Conservation (phyloP, 352 stramenopile genomes). For the Elongisporangium undulatum region DNA sequence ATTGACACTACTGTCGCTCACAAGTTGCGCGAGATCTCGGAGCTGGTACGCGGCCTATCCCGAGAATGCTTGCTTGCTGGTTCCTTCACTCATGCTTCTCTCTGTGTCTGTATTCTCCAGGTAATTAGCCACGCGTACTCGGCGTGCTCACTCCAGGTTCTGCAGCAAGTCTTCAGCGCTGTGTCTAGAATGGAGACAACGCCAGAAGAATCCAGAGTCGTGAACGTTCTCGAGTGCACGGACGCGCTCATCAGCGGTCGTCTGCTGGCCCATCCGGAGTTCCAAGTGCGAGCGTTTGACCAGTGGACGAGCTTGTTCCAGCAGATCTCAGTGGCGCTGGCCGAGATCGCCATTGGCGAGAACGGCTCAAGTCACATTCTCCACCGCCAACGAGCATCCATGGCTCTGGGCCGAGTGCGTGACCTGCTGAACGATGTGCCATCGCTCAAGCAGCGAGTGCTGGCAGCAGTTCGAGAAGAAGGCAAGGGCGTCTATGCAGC, state of each 20-base stretch:
- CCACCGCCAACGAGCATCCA: slow-evolving; percentile 3
- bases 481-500: slow-evolving; percentile 8
- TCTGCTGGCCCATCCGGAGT: slow-evolving; percentile 39
- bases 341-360: background rate
- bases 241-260: slow-evolving; percentile 30
- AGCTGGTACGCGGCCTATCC: slow-evolving; percentile 2
- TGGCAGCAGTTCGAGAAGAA: slow-evolving; percentile 9
- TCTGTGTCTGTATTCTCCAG: slow-evolving; percentile 5
- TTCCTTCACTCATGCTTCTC: slow-evolving; percentile 1
- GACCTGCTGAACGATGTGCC: slow-evolving; percentile 32
- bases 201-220: background rate
- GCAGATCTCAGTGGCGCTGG: slow-evolving; percentile 26
- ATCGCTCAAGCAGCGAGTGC: slow-evolving; percentile 39
- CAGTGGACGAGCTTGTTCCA: slow-evolving; percentile 43
- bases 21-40: slow-evolving; percentile 20
- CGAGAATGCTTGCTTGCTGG: background rate
- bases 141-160: slow-evolving; percentile 31
- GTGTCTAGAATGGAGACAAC: background rate
- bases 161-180: slow-evolving; percentile 22
- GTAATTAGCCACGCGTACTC: slow-evolving; percentile 24
- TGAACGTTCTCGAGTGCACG: slow-evolving; percentile 19
- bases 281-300: slow-evolving; percentile 41
- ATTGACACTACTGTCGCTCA: slow-evolving; percentile 7
- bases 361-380: background rate
- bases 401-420: slow-evolving; percentile 13